A percentile compares a stretch with the other conserved stretches of the same genome.
These are phyloP conservation scores for Plasmodium reichenowi DNA, from an alignment of 169 alveolate species.

Conservation along the genomic window DNA sequence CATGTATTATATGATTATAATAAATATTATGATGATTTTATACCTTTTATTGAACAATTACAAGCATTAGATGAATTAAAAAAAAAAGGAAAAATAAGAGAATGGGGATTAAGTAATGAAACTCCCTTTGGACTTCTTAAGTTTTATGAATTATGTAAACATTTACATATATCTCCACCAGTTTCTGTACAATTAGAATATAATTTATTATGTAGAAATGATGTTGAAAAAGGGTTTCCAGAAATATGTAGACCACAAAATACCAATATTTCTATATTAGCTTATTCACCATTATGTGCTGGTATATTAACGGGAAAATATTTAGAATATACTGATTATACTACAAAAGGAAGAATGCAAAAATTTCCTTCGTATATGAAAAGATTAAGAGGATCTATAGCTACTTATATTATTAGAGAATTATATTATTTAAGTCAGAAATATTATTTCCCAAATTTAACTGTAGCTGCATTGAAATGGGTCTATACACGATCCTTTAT, in stretches of 20 bases:
- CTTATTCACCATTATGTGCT: constrained; percentile 89
- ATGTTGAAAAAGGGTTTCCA: constrained; percentile 88
- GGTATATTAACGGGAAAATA: constrained; percentile 90
- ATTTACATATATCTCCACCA: constrained; percentile 82
- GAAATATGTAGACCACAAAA: constrained; percentile 89
- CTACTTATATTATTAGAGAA: constrained; percentile 87
- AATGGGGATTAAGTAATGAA: constrained; percentile 90
- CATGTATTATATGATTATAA: constrained; percentile 83
- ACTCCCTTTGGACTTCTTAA: constrained; percentile 88
- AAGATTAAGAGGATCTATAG: constrained; percentile 89
- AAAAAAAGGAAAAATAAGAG: constrained; percentile 87
- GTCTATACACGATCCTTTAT: constrained; percentile 87
- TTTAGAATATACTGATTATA: constrained; percentile 86
- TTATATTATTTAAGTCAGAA: constrained; percentile 84
- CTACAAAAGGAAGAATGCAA: constrained; percentile 88
- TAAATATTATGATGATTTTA: constrained; percentile 53
- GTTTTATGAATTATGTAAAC: constrained; percentile 79
- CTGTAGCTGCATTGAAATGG: constrained; percentile 88
- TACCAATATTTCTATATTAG: constrained; percentile 80
- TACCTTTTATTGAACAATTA: constrained; percentile 85
- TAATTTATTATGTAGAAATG: constrained; percentile 87
- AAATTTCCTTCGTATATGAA: constrained; percentile 89
- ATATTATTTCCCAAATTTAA: constrained; percentile 83
- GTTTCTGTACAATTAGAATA: constrained; percentile 86
- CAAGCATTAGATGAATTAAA: constrained; percentile 83